Evolutionary conservation across 108 stramenopile genomes (phyloP).

Genomic region (Bacterosira constricta): DNA sequence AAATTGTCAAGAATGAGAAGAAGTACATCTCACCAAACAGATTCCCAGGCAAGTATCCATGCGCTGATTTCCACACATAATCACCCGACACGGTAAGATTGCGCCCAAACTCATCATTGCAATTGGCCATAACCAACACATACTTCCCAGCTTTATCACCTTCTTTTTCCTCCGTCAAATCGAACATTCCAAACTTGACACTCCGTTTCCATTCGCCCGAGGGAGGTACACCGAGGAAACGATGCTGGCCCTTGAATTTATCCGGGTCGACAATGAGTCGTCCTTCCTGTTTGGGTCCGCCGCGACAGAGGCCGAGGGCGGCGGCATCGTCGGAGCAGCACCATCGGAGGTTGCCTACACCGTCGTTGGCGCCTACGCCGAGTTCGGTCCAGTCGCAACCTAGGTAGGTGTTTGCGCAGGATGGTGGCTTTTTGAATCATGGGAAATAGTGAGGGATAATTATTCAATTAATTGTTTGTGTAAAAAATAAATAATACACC

Average conservation of each 20-base stretch:
- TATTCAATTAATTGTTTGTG: neutral
- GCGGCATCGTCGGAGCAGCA: conserved; percentile 82
- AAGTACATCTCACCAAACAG: conserved; percentile 88
- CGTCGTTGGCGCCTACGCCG: conserved; percentile 68
- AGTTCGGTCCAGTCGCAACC: conserved; percentile 85
- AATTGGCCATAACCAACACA: conserved; percentile 78
- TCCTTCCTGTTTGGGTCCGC: conserved; percentile 52
- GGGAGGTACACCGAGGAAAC: conserved; percentile 63
- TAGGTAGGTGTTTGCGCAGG: conserved; percentile 60
- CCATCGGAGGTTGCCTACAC: conserved; percentile 63
- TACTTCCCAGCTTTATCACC: conserved; percentile 68
- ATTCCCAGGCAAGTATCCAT: conserved; percentile 88
- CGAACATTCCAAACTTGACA: conserved; percentile 54
- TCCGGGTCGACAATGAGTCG: conserved; percentile 67
- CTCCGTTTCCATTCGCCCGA: conserved; percentile 52
- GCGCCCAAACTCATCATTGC: conserved; percentile 71
- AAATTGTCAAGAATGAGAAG: conserved; percentile 49
- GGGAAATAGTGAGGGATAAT: neutral
- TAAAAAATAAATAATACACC: neutral
- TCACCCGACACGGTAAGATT: conserved; percentile 62
- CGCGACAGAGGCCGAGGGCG: conserved; percentile 62
- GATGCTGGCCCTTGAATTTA: conserved; percentile 67
- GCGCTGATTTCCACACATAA: conserved; percentile 69
- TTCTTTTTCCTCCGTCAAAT: conserved; percentile 47
- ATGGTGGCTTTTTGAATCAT: conserved; percentile 66